Base-by-base conservation (phyloP, 805 yeast genomes). In the Saccharomycopsis javanensis region DNA sequence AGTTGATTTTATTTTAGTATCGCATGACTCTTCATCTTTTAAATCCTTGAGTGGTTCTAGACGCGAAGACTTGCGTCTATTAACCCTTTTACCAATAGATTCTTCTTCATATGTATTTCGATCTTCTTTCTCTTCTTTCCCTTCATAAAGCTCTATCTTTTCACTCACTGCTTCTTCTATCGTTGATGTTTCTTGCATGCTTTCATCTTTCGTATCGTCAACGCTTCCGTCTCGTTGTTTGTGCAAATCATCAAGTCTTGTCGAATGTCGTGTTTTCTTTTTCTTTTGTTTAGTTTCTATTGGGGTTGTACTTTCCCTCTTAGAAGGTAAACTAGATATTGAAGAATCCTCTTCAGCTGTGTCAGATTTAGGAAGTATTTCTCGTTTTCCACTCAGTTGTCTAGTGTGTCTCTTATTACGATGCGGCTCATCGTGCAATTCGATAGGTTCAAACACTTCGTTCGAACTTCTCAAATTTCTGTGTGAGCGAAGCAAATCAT, bases 101-200 rank as follows among this genome's bases (percentile, higher is more conserved):
- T 42, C 48, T 4, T 20, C 28, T 8, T 42, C n/a, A 16, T 18
- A 15, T 18, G 16, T 30, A 20, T 56, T 38, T 20, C 50, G 42
- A 11, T 37, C 56, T 20, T 61, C 62, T 35, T 60, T 60, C 5
- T 28, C 58, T 23, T 42, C 37, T 23, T 54, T 28, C 50, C 52
- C 34, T 42, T 57, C 58, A 45, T 59, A 27, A 38, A 23, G 15
- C 15, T 5, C 28, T 28, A 27, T 16, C 31, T 54, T 31, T 18
- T 8, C n/a, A 28, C n/a, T 28, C 55, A 50, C 54, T 27, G 52
- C 57, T 25, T 31, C 11, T 11, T 33, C 37, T 11, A 45, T 27
- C 30, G 15, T 23, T 48, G 34, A 10, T 23, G 34, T 33, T 45
- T 23, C 37, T 30, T 53, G 38, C 23, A 46, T 51, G 23, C 30